Evolutionary conservation across 805 yeast genomes (phyloP).

Genomic region (Blastobotrys chiropterorum): DNA sequence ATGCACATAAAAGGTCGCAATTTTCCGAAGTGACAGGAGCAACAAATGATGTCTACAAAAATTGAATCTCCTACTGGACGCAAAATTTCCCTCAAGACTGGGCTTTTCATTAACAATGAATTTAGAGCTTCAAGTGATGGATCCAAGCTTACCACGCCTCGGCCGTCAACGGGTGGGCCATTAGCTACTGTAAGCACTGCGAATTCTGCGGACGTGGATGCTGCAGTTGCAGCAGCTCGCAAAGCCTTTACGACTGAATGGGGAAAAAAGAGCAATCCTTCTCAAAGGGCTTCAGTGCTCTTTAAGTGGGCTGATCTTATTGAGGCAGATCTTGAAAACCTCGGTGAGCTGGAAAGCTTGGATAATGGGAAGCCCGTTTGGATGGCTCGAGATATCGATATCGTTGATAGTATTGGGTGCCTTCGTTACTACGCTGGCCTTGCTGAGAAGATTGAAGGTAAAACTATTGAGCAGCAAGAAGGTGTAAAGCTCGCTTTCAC

Average conservation of each 20-base stretch:
- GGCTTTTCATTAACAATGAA: slow-evolving; percentile 83
- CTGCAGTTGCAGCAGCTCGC: slow-evolving; percentile 77
- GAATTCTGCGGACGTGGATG: slow-evolving; percentile 64
- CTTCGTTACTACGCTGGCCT: slow-evolving; percentile 67
- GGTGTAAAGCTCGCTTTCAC: slow-evolving; percentile 64
- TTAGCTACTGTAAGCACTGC: slow-evolving; percentile 67
- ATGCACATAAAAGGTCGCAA: neutral
- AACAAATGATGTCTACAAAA: slow-evolving; percentile 27
- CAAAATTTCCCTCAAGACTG: slow-evolving; percentile 70
- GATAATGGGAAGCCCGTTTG: slow-evolving; percentile 80
- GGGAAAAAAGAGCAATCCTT: slow-evolving; percentile 60
- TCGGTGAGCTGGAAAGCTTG: slow-evolving; percentile 78
- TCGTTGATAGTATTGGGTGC: slow-evolving; percentile 49
- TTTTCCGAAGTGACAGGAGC: no score
- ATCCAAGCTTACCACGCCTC: slow-evolving; percentile 46
- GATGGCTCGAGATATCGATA: slow-evolving; percentile 39
- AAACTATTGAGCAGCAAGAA: slow-evolving; percentile 51
- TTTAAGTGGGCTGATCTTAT: slow-evolving; percentile 70
- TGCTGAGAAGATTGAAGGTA: slow-evolving; percentile 65
- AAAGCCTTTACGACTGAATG: slow-evolving; percentile 63
- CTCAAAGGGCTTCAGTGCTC: slow-evolving; percentile 51
- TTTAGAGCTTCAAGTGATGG: slow-evolving; percentile 53
- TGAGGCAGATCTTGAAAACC: slow-evolving; percentile 61
- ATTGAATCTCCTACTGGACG: slow-evolving; percentile 51
- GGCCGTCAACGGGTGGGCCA: slow-evolving; percentile 42